Evolutionary conservation across 2,329 filamentous ascomycete species (phyloP).

Genomic region (Penicillium sp.): DNA sequence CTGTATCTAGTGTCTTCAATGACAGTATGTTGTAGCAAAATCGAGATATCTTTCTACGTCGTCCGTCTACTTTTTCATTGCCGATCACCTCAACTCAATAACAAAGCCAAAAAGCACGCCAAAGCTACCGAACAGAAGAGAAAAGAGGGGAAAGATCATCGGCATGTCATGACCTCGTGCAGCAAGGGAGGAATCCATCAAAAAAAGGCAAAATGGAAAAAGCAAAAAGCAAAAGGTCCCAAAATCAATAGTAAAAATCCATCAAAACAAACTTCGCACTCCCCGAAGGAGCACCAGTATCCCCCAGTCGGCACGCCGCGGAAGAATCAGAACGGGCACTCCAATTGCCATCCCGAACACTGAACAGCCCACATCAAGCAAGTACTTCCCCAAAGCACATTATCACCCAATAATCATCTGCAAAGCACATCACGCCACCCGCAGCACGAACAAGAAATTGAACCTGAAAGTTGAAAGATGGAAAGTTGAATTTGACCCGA

Average conservation of each 20-base stretch:
- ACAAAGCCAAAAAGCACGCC: background rate
- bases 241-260: background rate
- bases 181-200: background rate
- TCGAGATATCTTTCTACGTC: background rate
- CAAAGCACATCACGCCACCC: constrained; percentile 15
- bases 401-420: constrained; percentile 6
- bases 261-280: background rate
- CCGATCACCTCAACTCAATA: background rate
- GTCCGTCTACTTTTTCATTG: background rate
- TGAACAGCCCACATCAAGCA: background rate
- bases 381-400: background rate
- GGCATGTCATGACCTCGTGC: constrained; percentile 5
- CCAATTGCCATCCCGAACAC: too few species aligned
- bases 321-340: constrained; percentile 5
- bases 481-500: background rate
- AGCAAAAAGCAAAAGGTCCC: background rate
- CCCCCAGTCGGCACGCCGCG: constrained; percentile 12
- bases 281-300: background rate
- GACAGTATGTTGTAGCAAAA: too few species aligned
- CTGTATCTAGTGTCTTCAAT: background rate
- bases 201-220: background rate
- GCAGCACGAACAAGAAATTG: background rate
- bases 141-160: constrained; percentile 2
- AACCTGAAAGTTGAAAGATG: too few species aligned
- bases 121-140: background rate